Percentiles rank a stretch among this genome's conserved stretches.
These are phyloP conservation scores for Candida gorgasii DNA, from an alignment of 805 yeast species.

Conservation along the genomic window DNA sequence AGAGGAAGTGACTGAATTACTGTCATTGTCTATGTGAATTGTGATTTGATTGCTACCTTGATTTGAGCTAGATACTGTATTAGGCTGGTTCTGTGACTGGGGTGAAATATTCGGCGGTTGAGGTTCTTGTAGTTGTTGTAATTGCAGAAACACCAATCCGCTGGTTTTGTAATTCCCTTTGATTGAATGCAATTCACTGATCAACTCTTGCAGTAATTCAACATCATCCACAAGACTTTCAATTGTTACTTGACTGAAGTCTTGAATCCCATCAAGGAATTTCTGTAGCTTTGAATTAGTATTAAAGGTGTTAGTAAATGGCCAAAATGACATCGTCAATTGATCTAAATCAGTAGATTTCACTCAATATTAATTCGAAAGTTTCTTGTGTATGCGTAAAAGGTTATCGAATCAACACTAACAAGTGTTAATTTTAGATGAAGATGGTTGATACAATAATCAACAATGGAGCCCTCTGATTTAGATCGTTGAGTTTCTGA, in stretches of 20 bases:
- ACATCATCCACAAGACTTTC: constrained; percentile 36
- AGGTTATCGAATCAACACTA: background rate
- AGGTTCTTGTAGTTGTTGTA: constrained; percentile 15
- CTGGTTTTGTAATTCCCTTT: constrained; percentile 35
- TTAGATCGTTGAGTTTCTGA: constrained; percentile 4
- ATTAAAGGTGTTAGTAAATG: constrained; percentile 39
- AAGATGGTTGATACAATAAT: background rate
- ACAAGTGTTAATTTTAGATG: background rate
- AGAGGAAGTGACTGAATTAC: constrained; percentile 35
- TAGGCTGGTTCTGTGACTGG: background rate
- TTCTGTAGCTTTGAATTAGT: constrained; percentile 41
- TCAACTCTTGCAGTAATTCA: constrained; percentile 35
- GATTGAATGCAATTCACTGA: constrained; percentile 38
- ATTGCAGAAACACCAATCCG: constrained; percentile 31
- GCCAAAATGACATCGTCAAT: constrained; percentile 45
- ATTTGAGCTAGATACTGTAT: background rate
- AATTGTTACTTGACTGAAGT: constrained; percentile 30
- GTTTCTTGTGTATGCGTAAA: too few relatives aligned
- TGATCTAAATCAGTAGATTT: background rate
- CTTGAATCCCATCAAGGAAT: constrained; percentile 39
- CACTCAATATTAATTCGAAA: background rate
- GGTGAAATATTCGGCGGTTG: background rate
- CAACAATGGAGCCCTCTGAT: background rate
- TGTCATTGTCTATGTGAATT: constrained; percentile 21
- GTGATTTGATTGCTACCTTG: background rate